Conservation (phyloP, 1,284 basidiomycete genomes). For the Trichosporon coremiiforme region DNA sequence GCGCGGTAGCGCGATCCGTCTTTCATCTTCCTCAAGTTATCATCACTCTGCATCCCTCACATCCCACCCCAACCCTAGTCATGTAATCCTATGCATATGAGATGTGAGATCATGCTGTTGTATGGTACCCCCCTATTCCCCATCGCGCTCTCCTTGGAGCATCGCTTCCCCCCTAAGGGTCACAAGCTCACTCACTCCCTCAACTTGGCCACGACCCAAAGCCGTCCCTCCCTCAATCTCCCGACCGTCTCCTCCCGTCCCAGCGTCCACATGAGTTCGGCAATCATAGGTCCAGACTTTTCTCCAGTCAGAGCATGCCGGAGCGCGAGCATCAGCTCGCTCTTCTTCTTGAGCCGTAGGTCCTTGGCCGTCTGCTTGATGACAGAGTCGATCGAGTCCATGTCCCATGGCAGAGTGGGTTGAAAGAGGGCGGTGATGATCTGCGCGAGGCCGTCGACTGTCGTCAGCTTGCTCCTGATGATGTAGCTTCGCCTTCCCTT, state of each 20-base stretch:
- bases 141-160: too few species aligned
- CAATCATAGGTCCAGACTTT: slow-evolving; percentile 55
- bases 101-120: slow-evolving; percentile 14
- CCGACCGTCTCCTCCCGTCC: slow-evolving; percentile 35
- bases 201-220: slow-evolving; percentile 22
- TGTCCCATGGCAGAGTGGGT: slow-evolving; percentile 36
- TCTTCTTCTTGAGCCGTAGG: slow-evolving; percentile 60
- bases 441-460: slow-evolving; percentile 34
- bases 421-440: slow-evolving; percentile 28
- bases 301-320: slow-evolving; percentile 75
- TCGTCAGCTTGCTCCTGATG: slow-evolving; percentile 14
- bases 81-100: slow-evolving; percentile 19
- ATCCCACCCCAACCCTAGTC: too few species aligned
- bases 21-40: too few species aligned
- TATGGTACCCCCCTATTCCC: too few species aligned
- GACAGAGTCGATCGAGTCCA: slow-evolving; percentile 54
- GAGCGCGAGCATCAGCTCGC: slow-evolving; percentile 67
- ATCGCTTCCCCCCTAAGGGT: too few species aligned
- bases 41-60: too few species aligned
- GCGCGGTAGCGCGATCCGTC: not conserved
- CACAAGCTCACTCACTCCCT: not conserved
- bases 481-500: too few species aligned
- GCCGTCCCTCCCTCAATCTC: slow-evolving; percentile 36
- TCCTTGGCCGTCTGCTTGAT: slow-evolving; percentile 60
- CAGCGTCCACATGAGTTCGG: slow-evolving; percentile 41